Base-by-base conservation (phyloP, 257 asterid genomes). In the Solanum habrochaites region DNA sequence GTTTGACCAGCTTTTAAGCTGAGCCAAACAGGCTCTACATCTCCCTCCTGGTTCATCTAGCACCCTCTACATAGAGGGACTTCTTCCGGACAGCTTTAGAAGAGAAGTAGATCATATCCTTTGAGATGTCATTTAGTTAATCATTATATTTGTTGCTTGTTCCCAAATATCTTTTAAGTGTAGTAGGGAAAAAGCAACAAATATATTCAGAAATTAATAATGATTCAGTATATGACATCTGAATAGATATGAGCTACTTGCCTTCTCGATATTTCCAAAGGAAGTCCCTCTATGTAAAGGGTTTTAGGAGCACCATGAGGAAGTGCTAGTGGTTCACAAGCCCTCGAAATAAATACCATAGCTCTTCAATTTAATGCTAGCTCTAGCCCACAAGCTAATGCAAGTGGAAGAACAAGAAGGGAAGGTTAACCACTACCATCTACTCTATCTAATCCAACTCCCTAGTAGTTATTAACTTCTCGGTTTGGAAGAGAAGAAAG, bases 231-330 rank as follows among this genome's bases (percentile, higher is more conserved):
- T 35, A 42, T 27, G 45, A 42, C 39, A 70, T 72, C 37, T 16
- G 49, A 82, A 75, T 89, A 92, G 95, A 92, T 91, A 92, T 93
- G 95, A 82, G 95, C 92, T 87, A 92, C 91, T 91, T 89, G 91
- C 83, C 95, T 77, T 86, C 84, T 90, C 43, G 91, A 86, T 88
- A 91, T 75, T 89, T 93, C 89, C 21, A 92, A 32, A 71, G 95
- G 95, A 85, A 91, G 94, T 31, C 94, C 95, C 85, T 93, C 94
- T 80, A 91, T 88, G 85, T 90, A 93, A 66, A 93, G 82, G 8
- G 93, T 93, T 88, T 85, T 88, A 5, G 94, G 89, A 85, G 94
- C 94, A 93, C 47, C 13, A 42, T 3, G 47, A 42, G 13, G 47
- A 13, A 42, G 47, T 9, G 47, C 13, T 42, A 42, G 69, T 4